Conservation (phyloP, 179 eudicot species). For the Amaranthus tricolor region DNA sequence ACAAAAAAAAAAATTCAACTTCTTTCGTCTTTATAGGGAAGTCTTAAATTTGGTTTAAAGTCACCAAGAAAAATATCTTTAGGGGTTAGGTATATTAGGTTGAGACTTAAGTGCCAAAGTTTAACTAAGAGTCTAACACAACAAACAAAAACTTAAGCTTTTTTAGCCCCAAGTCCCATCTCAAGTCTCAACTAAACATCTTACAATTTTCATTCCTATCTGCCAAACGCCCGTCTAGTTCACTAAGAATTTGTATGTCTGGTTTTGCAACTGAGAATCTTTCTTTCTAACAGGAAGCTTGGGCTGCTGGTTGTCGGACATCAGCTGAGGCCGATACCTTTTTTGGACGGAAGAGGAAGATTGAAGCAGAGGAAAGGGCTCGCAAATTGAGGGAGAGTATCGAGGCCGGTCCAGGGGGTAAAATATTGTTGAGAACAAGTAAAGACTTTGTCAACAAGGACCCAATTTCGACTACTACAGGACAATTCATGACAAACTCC, state of each 20-base stretch:
- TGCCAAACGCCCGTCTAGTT: too few species aligned
- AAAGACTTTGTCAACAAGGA: constrained; percentile 48
- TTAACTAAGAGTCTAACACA: too few species aligned
- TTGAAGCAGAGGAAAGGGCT: constrained; percentile 72
- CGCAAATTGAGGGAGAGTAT: constrained; percentile 50
- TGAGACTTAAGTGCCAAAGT: too few species aligned
- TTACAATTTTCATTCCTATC: too few species aligned
- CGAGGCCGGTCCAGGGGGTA: constrained; percentile 61
- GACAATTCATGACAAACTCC: constrained; percentile 34
- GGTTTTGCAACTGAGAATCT: not conserved
- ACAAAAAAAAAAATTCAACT: too few species aligned
- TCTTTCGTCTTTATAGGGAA: too few species aligned
- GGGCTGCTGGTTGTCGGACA: constrained; percentile 92
- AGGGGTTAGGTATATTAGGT: too few species aligned
- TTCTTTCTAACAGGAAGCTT: constrained; percentile 65
- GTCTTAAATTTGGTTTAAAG: too few species aligned
- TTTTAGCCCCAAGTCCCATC: too few species aligned
- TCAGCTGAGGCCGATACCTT: constrained; percentile 75
- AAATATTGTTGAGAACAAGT: constrained; percentile 35
- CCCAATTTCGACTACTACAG: constrained; percentile 38
- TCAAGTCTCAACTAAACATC: too few species aligned
- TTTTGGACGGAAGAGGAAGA: constrained; percentile 62
- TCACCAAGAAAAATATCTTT: too few species aligned
- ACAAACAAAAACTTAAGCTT: too few species aligned
- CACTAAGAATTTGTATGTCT: not conserved